Base-by-base conservation (phyloP, 768 basidiomycete genomes). In the Russula sp. region DNA sequence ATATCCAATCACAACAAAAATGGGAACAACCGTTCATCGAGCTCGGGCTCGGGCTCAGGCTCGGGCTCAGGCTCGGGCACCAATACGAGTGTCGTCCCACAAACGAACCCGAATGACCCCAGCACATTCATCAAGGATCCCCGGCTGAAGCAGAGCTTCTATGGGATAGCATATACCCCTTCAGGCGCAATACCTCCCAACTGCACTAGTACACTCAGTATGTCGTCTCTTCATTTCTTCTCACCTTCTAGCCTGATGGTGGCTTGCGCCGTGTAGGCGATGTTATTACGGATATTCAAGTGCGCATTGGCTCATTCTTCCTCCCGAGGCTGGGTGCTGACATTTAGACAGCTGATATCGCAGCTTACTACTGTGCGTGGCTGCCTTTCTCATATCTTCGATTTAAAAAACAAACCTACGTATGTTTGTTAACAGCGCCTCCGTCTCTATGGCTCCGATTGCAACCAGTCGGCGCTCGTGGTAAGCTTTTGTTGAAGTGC, bases 81-180 rank as follows among this genome's bases (percentile, higher is more conserved):
- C 49, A 71, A 69, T 66, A 55, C 55, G 26, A 64, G 67, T 59
- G 52, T 57, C 30, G 74, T 76, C 34, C 64, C 71, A n/a, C 73
- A 78, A 71, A 77, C 78, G 3, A 74, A 83, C 70, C 76, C 83
- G 10, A 84, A 80, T 69, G 90, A 95, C 74, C 92, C 94, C 4
- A 92, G 86, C 74, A 80, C 80, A 20, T 97, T 95, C 75, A 74
- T 75, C 22, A 89, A 87, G 76, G 83, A 95, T 73, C 57, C 83
- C 2, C 80, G 80, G 34, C 76, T 96, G 56, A 80, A 86, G 66
- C 84, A 89, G 67, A 80, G 84, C 0, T 91, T 97, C 76, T 96
- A 87, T 73, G 94, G 90, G 5, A 71, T 96, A 26, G 94, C 94
- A 0, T 96, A 96, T 74, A 93, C 92, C 1, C 93, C 94, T 10